Percentiles rank a stretch among this genome's conserved stretches.
These are phyloP conservation scores for Cladochytrium replicatum DNA, from an alignment of 192 early-diverging fungal species.

Conservation along the genomic window DNA sequence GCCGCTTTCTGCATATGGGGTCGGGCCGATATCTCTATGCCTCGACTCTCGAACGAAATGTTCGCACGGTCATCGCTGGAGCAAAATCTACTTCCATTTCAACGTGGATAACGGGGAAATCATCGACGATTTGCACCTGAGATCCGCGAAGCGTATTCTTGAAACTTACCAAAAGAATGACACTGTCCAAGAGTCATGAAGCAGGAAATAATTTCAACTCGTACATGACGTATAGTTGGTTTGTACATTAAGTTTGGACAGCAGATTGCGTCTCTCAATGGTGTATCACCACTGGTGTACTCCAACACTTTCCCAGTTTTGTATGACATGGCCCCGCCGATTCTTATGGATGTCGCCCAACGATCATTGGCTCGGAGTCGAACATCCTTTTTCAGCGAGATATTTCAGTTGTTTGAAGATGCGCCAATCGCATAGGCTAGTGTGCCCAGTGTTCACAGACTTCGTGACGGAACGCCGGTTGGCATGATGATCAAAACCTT, in stretches of 20 bases:
- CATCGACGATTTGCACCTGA: slow-evolving; percentile 60
- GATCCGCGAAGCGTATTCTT: slow-evolving; percentile 63
- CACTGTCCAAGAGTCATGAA: neutral
- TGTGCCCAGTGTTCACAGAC: slow-evolving; percentile 89
- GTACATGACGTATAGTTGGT: slow-evolving; percentile 34
- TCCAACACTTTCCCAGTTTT: slow-evolving; percentile 49
- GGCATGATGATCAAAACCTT: slow-evolving; percentile 90
- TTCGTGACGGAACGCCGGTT: slow-evolving; percentile 55
- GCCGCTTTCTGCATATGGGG: no score
- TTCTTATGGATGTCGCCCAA: slow-evolving; percentile 50
- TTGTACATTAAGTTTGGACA: slow-evolving; percentile 85
- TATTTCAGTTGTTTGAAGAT: slow-evolving; percentile 61
- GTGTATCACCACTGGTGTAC: slow-evolving; percentile 33
- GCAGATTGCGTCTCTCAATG: slow-evolving; percentile 32
- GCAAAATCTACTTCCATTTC: slow-evolving; percentile 64
- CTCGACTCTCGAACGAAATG: slow-evolving; percentile 19
- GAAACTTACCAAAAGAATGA: slow-evolving; percentile 70
- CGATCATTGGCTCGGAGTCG: slow-evolving; percentile 63
- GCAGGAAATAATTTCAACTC: neutral
- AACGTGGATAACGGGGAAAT: slow-evolving; percentile 43
- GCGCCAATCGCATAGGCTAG: slow-evolving; percentile 76
- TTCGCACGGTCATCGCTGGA: slow-evolving; percentile 20
- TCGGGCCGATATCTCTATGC: slow-evolving; percentile 14
- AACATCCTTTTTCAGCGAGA: slow-evolving; percentile 23
- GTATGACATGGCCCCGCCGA: slow-evolving; percentile 74